These are phyloP conservation scores for Thielaviopsis populi DNA, from an alignment of 2,329 filamentous ascomycete genomes.

Conservation along the genomic window DNA sequence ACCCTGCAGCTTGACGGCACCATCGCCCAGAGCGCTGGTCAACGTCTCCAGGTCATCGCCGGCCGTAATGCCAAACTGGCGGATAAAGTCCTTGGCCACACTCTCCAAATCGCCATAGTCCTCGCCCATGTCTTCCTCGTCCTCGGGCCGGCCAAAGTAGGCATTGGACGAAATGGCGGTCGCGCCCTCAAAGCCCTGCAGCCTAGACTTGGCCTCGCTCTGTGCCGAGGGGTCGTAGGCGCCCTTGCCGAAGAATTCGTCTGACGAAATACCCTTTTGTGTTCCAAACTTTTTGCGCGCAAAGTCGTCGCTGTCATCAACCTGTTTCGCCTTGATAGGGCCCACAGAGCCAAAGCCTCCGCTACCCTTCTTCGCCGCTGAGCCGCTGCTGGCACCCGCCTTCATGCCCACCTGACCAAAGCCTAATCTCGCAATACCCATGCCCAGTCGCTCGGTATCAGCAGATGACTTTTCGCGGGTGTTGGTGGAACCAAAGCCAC, in stretches of 20 bases:
- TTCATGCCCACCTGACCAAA: slow-evolving; percentile 68
- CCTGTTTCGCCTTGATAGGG: slow-evolving; percentile 47
- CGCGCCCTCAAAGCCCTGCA: slow-evolving; percentile 88
- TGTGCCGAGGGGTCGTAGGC: slow-evolving; percentile 66
- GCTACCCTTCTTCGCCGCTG: slow-evolving; percentile 55
- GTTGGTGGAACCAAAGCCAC: slow-evolving; percentile 46
- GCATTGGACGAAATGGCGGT: slow-evolving; percentile 88
- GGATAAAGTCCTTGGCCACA: slow-evolving; percentile 91
- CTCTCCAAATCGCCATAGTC: slow-evolving; percentile 83
- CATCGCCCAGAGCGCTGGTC: slow-evolving; percentile 68
- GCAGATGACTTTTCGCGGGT: slow-evolving; percentile 50
- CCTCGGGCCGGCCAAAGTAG: slow-evolving; percentile 90
- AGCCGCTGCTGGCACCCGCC: slow-evolving; percentile 38
- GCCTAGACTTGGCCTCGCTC: slow-evolving; percentile 69
- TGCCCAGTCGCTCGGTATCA: slow-evolving; percentile 77
- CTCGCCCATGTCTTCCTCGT: slow-evolving; percentile 48
- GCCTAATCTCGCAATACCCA: slow-evolving; percentile 71
- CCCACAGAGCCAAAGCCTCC: slow-evolving; percentile 79
- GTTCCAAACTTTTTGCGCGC: slow-evolving; percentile 75
- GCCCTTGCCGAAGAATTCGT: slow-evolving; percentile 95
- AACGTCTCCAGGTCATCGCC: slow-evolving; percentile 92
- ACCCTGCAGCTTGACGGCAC: slow-evolving; percentile 69
- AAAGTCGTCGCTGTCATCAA: slow-evolving; percentile 65
- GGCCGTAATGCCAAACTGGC: slow-evolving; percentile 88
- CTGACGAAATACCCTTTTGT: slow-evolving; percentile 93